Base-by-base conservation (phyloP, 2,329 filamentous ascomycete species). In the Neospermospora avenae region DNA sequence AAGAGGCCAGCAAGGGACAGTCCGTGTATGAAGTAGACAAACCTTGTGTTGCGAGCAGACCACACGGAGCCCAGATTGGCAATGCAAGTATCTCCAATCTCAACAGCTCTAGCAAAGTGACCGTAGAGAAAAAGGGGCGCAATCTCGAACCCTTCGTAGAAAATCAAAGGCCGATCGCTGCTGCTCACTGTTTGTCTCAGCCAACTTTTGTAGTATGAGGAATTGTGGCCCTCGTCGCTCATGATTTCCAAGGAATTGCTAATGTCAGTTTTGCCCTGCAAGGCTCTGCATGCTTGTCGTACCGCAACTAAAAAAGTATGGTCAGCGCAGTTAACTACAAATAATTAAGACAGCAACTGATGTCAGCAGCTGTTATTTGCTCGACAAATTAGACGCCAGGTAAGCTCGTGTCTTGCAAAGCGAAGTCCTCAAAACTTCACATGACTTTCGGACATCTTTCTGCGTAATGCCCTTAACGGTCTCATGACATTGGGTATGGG, bases 201-300 rank as follows among this genome's bases (percentile, higher is more conserved):
- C 84, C 84, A 90, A 49, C 73, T 80, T 80, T 80, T 86, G 73
- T 88, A 88, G 1, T 74, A 72, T 1, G 72, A 65, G 1, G 83
- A 79, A 58, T 83, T 80, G 68, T 93, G 89, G 46, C 84, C 78
- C n/a, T 84, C 78, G 65, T 93, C 89, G 42, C 80, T 83, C 77
- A 93, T 81, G 11, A 92, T 78, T 18, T 81, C 77, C 0, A 77
- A 69, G 3, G 72, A 55, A 20, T 65, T 60, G 10, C 81, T 76
- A 11, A 76, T 73, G 2, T 74, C 74, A 0, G 90, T 93, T 72
- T 91, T 93, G 57, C 90, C 90, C 71, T 91, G 88, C 20, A 93
- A 74, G 22, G 90, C 87, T 52, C 88, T 83, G 54, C 81, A 83
- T 24, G 83, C 80, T 70, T 93, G 89, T 53, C 87, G 78, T 3